Evolutionary conservation across 441 rosid species (phyloP), one percentile per base, ranked within the genome.

Genomic region (Pelargonium citronellum): DNA sequence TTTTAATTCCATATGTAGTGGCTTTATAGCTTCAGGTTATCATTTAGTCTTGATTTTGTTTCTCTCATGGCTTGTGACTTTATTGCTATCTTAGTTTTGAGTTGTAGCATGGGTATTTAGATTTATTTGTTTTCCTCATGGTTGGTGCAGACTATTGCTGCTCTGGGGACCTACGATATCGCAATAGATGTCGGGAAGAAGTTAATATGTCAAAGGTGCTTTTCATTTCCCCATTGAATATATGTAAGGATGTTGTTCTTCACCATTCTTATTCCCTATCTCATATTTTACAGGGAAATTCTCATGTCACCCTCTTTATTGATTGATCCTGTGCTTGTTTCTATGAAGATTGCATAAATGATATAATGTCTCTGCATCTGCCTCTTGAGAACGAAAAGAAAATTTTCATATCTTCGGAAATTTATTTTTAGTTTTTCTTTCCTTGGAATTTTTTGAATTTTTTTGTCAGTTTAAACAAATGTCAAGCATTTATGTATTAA

Each of bases 121-220:
- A 24, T 57, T 65, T 37, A 24, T 8, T 65, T 65, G 10, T 64
- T 46, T 51, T 61, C 49, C 27, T 7, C 12, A 27, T 74, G 44
- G 30, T 77, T 51, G 17, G 72, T 75, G 71, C 80, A 93, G 98
- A 94, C 87, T 62, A 80, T 91, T 66, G 98, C 97, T 58, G 84
- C 95, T 43, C 88, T 93, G 67, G 97, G 97, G 67, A 91, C 96
- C 39, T 91, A 89, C 79, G 98, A 93, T 74, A 84, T 91, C 69
- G 94, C 95, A 7, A 70, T 89, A 70, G 92, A 91, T 76, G 78
- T 93, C 78, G 97, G 96, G 65, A 91, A 88, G 89, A 93, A 93
- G 84, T 86, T 91, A 51, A 79, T 93, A 73, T 91, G 97, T 78
- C 97, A 87, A 81, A 91, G 97, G 98, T 91, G 69, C 27, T 69